Base-by-base conservation (phyloP, 2,329 filamentous ascomycete species). In the Thermothelomyces thermophilus region DNA sequence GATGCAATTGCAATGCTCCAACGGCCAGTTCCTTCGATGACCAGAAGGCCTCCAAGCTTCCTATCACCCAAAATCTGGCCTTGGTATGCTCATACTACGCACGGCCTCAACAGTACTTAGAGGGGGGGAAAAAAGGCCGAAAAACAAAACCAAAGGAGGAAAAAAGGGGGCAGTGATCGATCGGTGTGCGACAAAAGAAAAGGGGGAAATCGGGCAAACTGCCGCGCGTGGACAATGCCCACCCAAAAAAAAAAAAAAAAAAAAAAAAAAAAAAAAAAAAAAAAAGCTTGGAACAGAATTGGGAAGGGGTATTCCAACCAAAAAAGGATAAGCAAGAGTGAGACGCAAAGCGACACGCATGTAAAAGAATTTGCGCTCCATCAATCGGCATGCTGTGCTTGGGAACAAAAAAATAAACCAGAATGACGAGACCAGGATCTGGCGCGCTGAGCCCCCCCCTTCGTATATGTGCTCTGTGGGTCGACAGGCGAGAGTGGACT, bases 301-400 rank as follows among this genome's bases (percentile, higher is more conserved):
- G 13, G 47, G 34, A 48, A 39, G 48, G 48, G 54, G 54, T 56
- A 56, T 56, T 56, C 41, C 51, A 52, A 54, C 48, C 43, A 36
- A 46, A 48, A 48, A 36, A 51, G 16, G 22, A 48, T 20, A 51
- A 16, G 28, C n/a, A 19, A 51, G 8, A 48, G n/a, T 16, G 50
- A 52, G 49, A 44, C 39, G 45, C 39, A 50, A 41, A 50, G 53
- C 36, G 35, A 10, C 28, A 39, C 39, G 48, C 22, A 22, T 22
- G 41, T 33, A 41, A 28, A 47, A 34, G 19, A 28, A n/a, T 44
- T 28, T 35, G 36, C 33, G 48, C 28, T 33, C 24, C 20, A 42
- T 30, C n/a, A 17, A 39, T 43, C 13, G 20, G 19, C 6, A 19
- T 17, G 31, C 19, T 17, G 24, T 42, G 10, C 17, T n/a, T 33